Base-by-base conservation (phyloP, 2,329 filamentous ascomycete species). In the Penicillium sp. region DNA sequence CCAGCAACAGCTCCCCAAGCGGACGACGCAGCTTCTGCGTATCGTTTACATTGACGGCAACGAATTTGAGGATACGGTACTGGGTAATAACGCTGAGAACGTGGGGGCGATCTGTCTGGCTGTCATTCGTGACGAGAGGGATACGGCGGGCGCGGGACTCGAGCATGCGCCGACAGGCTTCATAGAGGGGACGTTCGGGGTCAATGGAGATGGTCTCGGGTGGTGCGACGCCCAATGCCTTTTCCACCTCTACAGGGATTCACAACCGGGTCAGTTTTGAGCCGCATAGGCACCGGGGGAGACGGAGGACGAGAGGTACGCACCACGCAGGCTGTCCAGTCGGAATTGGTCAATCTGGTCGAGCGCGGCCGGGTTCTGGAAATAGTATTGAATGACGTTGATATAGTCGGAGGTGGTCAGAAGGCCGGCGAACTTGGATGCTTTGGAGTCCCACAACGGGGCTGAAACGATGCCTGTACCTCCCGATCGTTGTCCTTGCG, bases 361-460 rank as follows among this genome's bases (percentile, higher is more conserved):
- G 61, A 98, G 85, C 59, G 93, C 90, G 66, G 96, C 91, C 2
- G 94, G 95, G 69, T 95, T 96, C 77, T 98, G 93, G 83, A 92
- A 97, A 81, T 99, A 98, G 78, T 99, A 99, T 75, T 98, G 94
- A 41, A 99, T 96, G 58, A 99, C 89, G 72, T 99, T 99, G 79
- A 99, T 96, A 76, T 95, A 99, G 78, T 99, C 95, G 61, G 92
- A 96, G 63, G 92, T 95, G 31, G 95, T 99, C 65, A 99, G 83
- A 50, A 99, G 85, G 40, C 95, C 95, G 41, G 94, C 95, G 77
- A 98, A 99, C 37, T 90, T 92, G 27, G 93, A 96, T 4, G 89
- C 91, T 65, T 90, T 89, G 27, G 94, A 97, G 77, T 99, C 93
- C 95, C 95, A 99, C 65, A 99, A 82, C 52, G 95, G 95, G 54